These are phyloP conservation scores for Candida glucosophila DNA, from an alignment of 1,139 yeast genomes.

Conservation along the genomic window DNA sequence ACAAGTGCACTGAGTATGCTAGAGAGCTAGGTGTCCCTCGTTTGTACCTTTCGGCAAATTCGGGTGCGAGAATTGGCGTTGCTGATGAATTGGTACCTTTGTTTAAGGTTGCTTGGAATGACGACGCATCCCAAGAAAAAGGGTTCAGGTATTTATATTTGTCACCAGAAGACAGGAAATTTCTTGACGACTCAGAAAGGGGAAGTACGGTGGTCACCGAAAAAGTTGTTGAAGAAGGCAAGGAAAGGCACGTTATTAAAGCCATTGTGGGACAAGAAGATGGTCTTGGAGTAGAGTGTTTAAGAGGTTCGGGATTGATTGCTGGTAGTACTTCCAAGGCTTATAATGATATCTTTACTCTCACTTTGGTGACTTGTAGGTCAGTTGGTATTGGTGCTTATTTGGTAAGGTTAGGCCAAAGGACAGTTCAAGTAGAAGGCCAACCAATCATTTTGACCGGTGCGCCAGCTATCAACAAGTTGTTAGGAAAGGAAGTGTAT, in stretches of 20 bases:
- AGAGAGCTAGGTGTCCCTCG: conserved; percentile 89
- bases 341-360: conserved; percentile 92
- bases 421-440: conserved; percentile 97
- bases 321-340: conserved; percentile 99
- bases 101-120: conserved; percentile 91
- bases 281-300: conserved; percentile 97
- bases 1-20: conserved; percentile 87
- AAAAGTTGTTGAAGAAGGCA: conserved; percentile 74
- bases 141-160: conserved; percentile 89
- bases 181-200: conserved; percentile 53
- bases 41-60: conserved; percentile 91
- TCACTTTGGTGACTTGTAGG: conserved; percentile 94
- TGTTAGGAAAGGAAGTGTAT: conserved; percentile 94
- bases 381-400: conserved; percentile 99
- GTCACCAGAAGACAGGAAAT: conserved; percentile 55
- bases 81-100: conserved; percentile 91
- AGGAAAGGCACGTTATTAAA: conserved; percentile 70
- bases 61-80: conserved; percentile 97
- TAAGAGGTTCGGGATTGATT: conserved; percentile 94
- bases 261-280: conserved; percentile 91
- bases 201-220: conserved; percentile 65
- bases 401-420: conserved; percentile 93
- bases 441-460: conserved; percentile 98
- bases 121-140: conserved; percentile 60
- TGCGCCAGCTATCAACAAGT: conserved; percentile 96